phyloP scores from a whole-genome alignment of 208 protist genomes.

The Crithidia expoeki region DNA sequence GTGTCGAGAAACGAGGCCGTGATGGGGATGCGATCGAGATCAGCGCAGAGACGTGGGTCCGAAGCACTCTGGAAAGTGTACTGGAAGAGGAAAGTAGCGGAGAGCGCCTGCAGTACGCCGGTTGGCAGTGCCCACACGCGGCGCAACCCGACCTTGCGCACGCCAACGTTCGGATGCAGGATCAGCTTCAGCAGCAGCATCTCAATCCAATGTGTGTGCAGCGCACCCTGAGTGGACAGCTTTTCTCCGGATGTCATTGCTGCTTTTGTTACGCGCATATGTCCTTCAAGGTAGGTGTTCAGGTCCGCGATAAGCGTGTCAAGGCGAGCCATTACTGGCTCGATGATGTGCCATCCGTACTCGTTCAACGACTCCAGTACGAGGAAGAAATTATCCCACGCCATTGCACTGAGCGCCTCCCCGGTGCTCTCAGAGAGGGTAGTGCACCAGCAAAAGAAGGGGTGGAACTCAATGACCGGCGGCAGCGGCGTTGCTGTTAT shows the following conservation, averaged over 20 bases:
- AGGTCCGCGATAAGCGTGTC: constrained; percentile 61
- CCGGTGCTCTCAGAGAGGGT: neutral
- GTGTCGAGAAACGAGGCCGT: constrained; percentile 60
- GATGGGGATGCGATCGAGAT: constrained; percentile 73
- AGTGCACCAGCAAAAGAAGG: constrained; percentile 10
- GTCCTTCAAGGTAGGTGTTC: constrained; percentile 20
- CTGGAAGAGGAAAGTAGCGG: constrained; percentile 61
- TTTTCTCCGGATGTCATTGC: neutral
- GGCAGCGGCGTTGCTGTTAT: neutral
- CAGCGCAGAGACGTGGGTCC: constrained; percentile 71
- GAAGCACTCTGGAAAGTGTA: constrained; percentile 54
- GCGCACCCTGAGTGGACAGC: constrained; percentile 11
- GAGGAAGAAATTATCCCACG: constrained; percentile 82
- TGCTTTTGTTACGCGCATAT: neutral
- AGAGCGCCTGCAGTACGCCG: constrained; percentile 54
- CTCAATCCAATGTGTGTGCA: constrained; percentile 76
- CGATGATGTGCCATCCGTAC: constrained; percentile 86
- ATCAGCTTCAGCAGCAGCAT: constrained; percentile 83
- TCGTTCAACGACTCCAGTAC: constrained; percentile 84
- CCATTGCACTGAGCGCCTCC: constrained; percentile 15
- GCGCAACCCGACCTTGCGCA: constrained; percentile 73
- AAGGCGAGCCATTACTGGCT: constrained; percentile 70
- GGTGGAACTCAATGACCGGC: constrained; percentile 6
- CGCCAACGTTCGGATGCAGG: constrained; percentile 77
- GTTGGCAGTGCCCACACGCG: constrained; percentile 62